These are phyloP conservation scores for Porcisia hertigi DNA, from an alignment of 208 protist species.

Conservation along the genomic window DNA sequence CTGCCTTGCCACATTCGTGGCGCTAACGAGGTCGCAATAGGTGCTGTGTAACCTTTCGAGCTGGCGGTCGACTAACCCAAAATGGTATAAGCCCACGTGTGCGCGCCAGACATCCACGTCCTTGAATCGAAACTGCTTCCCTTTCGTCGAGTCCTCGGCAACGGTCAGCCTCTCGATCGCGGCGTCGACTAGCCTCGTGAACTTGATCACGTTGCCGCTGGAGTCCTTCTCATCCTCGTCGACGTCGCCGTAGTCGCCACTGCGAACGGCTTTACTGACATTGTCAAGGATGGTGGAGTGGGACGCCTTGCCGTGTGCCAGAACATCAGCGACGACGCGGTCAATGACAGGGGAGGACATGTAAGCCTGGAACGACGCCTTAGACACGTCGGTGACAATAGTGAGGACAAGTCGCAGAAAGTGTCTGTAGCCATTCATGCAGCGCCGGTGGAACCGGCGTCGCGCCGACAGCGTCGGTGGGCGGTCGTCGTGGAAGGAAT, in stretches of 20 bases:
- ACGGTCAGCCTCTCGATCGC: conserved; percentile 50
- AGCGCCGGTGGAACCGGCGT: conserved; percentile 6
- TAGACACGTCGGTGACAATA: conserved; percentile 42
- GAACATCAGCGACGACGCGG: conserved; percentile 32
- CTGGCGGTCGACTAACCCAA: conserved; percentile 33
- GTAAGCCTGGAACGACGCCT: conserved; percentile 29
- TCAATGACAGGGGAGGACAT: conserved; percentile 17
- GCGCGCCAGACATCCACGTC: conserved; percentile 44
- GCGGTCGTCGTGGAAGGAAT: background rate
- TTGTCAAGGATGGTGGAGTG: conserved; percentile 23
- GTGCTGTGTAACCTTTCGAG: conserved; percentile 33
- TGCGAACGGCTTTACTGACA: conserved; percentile 21
- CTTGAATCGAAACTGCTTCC: conserved; percentile 53
- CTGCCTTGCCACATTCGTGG: background rate
- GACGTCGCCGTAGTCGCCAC: conserved; percentile 26
- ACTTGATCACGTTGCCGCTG: conserved; percentile 27
- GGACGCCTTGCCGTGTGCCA: conserved; percentile 24
- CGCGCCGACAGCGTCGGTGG: background rate
- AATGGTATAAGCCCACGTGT: conserved; percentile 56
- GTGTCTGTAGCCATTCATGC: conserved; percentile 24
- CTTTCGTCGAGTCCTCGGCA: conserved; percentile 21
- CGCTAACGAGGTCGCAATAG: conserved; percentile 28
- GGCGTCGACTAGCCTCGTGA: conserved; percentile 23
- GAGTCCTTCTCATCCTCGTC: conserved; percentile 33
- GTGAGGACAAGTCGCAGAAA: conserved; percentile 74